Evolutionary conservation across 2,329 filamentous ascomycete genomes (phyloP), one percentile per base, ranked within the genome.

Genomic region (Boeremia lycopersici): DNA sequence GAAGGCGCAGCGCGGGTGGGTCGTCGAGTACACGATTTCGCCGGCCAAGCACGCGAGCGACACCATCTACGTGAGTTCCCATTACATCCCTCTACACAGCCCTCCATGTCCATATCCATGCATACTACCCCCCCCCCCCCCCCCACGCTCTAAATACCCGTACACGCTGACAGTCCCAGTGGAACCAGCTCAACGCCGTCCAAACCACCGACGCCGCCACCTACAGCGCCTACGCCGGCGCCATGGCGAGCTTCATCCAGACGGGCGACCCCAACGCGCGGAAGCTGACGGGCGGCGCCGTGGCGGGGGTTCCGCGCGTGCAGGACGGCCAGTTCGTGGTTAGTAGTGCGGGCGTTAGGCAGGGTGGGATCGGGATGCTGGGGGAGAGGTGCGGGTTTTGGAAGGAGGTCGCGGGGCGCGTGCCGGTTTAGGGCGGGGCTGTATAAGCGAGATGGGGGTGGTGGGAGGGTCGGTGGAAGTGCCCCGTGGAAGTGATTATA

Each of bases 11-110:
- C 68, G 75, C 1, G 77, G 82, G 2, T 87, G 82, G 74, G 33
- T 87, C 19, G 81, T 82, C 2, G 83, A 88, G 67, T 87, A 87
- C 61, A 83, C 80, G 0, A 86, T 86, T 47, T 64, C 74, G 6
- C 85, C 85, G 0, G 84, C 85, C 0, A 83, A 78, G 54, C 85
- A 87, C 67, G 85, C 79, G 0, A 81, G 78, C 52, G 85, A 88
- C 25, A 82, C 80, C 5, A 77, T 78, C 39, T 86, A 82, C 67
- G 82, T n/a, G n/a, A n/a, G n/a, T n/a, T n/a, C n/a, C n/a, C n/a
- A n/a, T n/a, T n/a, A n/a, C n/a, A n/a, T n/a, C n/a, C n/a, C n/a
- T n/a, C n/a, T n/a, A n/a, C n/a, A n/a, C n/a, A n/a, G n/a, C n/a
- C n/a, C n/a, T n/a, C n/a, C n/a, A n/a, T n/a, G n/a, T n/a, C n/a